phyloP scores from a whole-genome alignment of 352 stramenopile species.

The Phytophthora sp. region DNA sequence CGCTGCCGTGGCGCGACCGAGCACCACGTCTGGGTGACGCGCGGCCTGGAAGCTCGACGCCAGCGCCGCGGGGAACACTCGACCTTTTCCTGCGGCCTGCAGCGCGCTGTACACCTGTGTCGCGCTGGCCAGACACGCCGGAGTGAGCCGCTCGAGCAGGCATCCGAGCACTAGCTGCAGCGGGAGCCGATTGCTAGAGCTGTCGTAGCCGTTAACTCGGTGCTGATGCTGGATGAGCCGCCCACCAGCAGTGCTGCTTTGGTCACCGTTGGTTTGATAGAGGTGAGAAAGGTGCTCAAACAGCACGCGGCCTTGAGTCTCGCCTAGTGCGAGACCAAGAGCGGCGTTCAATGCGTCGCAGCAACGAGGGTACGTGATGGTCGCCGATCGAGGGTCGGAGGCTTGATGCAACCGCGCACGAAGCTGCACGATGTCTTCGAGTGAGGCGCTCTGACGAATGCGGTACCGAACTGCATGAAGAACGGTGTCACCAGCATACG shows the following conservation, averaged over 20 bases:
- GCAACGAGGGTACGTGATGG: slow-evolving; percentile 49
- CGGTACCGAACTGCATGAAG: slow-evolving; percentile 50
- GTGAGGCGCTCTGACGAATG: slow-evolving; percentile 46
- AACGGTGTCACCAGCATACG: slow-evolving; percentile 42
- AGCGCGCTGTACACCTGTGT: slow-evolving; percentile 54
- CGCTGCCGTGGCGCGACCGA: slow-evolving; percentile 41
- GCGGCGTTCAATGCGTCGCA: slow-evolving; percentile 43
- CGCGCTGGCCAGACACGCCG: slow-evolving; percentile 34
- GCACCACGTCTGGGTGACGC: slow-evolving; percentile 62
- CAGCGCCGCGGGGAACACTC: slow-evolving; percentile 66
- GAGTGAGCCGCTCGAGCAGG: slow-evolving; percentile 50
- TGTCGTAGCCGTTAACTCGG: slow-evolving; percentile 23
- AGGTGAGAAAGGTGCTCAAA: slow-evolving; percentile 51
- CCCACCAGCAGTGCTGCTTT: slow-evolving; percentile 30
- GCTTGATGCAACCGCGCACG: slow-evolving; percentile 53
- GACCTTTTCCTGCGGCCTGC: slow-evolving; percentile 51
- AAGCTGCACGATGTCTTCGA: slow-evolving; percentile 56
- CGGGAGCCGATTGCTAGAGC: slow-evolving; percentile 31
- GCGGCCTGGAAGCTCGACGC: slow-evolving; percentile 67
- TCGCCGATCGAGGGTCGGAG: slow-evolving; percentile 59
- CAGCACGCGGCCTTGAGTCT: slow-evolving; percentile 53
- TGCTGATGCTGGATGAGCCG: slow-evolving; percentile 49
- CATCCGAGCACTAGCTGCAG: slow-evolving; percentile 47
- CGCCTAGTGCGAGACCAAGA: slow-evolving; percentile 47
- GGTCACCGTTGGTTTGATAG: slow-evolving; percentile 3